A percentile compares a stretch with the other conserved stretches of the same genome.
phyloP scores from a whole-genome alignment of 192 early-diverging fungal genomes.

The Podila epigama region DNA sequence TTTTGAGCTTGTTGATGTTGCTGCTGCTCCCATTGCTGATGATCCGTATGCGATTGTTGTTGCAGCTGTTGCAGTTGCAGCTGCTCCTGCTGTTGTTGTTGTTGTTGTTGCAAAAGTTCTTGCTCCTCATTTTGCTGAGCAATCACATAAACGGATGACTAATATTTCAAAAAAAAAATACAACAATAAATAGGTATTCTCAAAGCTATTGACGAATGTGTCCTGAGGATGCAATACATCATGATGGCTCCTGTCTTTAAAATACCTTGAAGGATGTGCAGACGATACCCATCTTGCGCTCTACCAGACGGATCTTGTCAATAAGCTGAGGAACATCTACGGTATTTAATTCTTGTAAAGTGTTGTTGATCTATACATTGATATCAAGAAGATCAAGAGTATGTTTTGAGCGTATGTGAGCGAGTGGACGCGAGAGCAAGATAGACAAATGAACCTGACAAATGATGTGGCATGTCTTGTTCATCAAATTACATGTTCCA shows the following conservation, averaged over 20 bases:
- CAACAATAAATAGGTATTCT: too few species aligned
- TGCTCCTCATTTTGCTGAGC: slow-evolving; percentile 12
- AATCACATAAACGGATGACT: slow-evolving; percentile 38
- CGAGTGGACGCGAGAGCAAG: not conserved
- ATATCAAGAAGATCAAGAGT: not conserved
- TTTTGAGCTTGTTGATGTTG: not conserved
- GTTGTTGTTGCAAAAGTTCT: not conserved
- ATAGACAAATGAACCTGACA: not conserved
- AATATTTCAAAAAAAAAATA: too few species aligned
- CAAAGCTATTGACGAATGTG: too few species aligned
- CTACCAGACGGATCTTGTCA: slow-evolving; percentile 42
- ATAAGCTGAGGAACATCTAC: slow-evolving; percentile 46
- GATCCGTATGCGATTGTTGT: too few species aligned
- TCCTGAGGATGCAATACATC: too few species aligned
- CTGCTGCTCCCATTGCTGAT: not conserved
- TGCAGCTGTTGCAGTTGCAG: too few species aligned
- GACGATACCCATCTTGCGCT: slow-evolving; percentile 48
- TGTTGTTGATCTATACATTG: slow-evolving; percentile 34
- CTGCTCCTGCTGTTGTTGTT: too few species aligned
- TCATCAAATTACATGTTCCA: slow-evolving; percentile 29
- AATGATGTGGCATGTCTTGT: not conserved
- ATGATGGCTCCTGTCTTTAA: too few species aligned
- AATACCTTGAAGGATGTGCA: slow-evolving; percentile 46
- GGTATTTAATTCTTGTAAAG: slow-evolving; percentile 38
- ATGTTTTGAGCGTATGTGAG: not conserved